A percentile compares a stretch with the other conserved stretches of the same genome.
Evolutionary conservation across 2,329 filamentous ascomycete genomes (phyloP).

Genomic region (Shiraia sp.): DNA sequence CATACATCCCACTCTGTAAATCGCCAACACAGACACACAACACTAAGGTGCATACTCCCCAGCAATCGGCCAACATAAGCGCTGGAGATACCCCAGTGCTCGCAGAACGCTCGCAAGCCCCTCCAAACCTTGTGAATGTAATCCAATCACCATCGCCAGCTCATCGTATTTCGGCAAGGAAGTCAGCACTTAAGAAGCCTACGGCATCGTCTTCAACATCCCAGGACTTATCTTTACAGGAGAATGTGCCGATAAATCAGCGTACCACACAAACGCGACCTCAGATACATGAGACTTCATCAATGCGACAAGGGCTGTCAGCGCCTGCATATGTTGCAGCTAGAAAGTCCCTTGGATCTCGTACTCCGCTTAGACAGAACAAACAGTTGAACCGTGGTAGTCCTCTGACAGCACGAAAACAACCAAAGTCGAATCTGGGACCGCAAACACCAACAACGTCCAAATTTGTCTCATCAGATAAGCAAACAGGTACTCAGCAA

Average conservation of each 20-base stretch:
- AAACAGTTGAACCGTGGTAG: conserved; percentile 21
- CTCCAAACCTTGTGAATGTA: conserved; percentile 30
- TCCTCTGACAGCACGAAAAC: conserved; percentile 19
- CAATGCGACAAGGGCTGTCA: conserved; percentile 23
- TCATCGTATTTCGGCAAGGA: conserved; percentile 23
- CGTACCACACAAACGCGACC: conserved; percentile 17
- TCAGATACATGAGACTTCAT: conserved; percentile 21
- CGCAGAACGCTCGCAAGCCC: conserved; percentile 34
- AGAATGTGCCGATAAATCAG: conserved; percentile 26
- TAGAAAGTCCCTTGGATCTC: conserved; percentile 22
- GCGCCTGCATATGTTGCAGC: conserved; percentile 11
- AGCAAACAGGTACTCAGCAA: conserved; percentile 7
- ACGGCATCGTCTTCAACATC: conserved; percentile 6
- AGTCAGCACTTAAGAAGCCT: conserved; percentile 13
- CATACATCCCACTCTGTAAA: conserved; percentile 18
- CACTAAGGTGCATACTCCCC: conserved; percentile 6
- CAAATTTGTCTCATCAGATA: conserved; percentile 12
- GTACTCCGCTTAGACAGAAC: conserved; percentile 10
- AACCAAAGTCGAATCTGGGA: conserved; percentile 16
- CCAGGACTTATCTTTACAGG: conserved; percentile 17
- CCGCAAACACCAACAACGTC: conserved; percentile 25
- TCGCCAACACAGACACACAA: conserved; percentile 23
- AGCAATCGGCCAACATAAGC: conserved; percentile 11
- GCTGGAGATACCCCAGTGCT: conserved; percentile 15
- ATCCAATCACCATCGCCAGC: conserved; percentile 11